These are phyloP conservation scores for Fragilaria radians DNA, from an alignment of 108 stramenopile genomes.

Conservation along the genomic window DNA sequence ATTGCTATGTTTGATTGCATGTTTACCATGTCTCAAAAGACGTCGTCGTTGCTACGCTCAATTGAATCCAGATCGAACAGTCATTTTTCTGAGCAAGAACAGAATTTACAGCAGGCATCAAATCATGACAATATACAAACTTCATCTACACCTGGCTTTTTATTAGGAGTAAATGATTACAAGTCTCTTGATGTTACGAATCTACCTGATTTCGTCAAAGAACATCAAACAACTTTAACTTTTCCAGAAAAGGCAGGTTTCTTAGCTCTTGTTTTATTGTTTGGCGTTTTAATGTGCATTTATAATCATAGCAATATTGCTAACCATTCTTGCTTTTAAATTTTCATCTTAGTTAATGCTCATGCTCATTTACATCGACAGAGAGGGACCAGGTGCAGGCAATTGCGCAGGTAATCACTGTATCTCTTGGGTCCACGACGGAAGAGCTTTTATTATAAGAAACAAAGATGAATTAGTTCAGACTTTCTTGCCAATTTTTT, in stretches of 20 bases:
- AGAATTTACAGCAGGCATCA: too few relatives aligned
- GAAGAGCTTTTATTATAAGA: neutral
- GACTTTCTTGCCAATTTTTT: neutral
- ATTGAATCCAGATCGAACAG: too few relatives aligned
- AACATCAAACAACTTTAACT: slow-evolving; percentile 2
- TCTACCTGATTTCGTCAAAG: slow-evolving; percentile 6
- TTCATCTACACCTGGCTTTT: neutral
- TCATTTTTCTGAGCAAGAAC: too few relatives aligned
- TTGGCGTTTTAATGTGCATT: too few relatives aligned
- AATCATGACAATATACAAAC: too few relatives aligned
- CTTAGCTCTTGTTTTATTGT: too few relatives aligned
- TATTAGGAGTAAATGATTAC: neutral
- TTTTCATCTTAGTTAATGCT: slow-evolving; percentile 2
- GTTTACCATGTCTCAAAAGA: too few relatives aligned
- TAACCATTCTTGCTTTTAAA: neutral
- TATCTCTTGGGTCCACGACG: slow-evolving; percentile 3
- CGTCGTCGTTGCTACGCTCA: too few relatives aligned
- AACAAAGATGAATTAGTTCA: neutral
- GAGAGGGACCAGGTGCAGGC: neutral
- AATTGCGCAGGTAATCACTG: neutral
- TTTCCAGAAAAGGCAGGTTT: slow-evolving; percentile 2
- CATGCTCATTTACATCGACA: slow-evolving; percentile 4
- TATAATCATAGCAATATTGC: too few relatives aligned
- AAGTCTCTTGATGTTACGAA: slow-evolving; percentile 2
- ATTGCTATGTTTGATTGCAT: too few relatives aligned